A percentile compares a stretch with the other conserved stretches of the same genome.
These are phyloP conservation scores for Exserohilum turcica DNA, from an alignment of 2,329 filamentous ascomycete species.

Conservation along the genomic window DNA sequence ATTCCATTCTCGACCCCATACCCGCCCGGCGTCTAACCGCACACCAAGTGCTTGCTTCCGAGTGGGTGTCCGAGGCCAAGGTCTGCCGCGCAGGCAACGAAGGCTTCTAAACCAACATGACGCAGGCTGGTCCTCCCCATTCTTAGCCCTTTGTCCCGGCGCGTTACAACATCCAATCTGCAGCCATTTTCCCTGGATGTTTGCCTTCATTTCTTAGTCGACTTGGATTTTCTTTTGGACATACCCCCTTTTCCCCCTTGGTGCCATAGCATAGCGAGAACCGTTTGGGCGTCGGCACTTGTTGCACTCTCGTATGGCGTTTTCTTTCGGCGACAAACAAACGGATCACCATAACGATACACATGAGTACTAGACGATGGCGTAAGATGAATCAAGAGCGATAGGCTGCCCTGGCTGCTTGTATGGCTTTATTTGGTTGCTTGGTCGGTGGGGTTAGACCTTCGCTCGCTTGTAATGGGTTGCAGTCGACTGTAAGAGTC, in stretches of 20 bases:
- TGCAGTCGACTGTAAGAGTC: conserved; percentile 18
- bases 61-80: conserved; percentile 98
- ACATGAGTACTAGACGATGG: conserved; percentile 33
- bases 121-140: conserved; percentile 12
- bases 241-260: conserved; percentile 46
- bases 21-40: conserved; percentile 90
- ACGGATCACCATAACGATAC: conserved; percentile 24
- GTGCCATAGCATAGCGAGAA: conserved; percentile 45
- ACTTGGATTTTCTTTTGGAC: conserved; percentile 34
- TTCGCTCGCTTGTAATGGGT: conserved; percentile 32
- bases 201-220: conserved; percentile 28
- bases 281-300: conserved; percentile 28
- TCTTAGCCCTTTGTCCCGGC: conserved; percentile 11
- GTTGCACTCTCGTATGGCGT: conserved; percentile 32
- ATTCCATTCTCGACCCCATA: conserved; percentile 96
- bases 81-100: conserved; percentile 96
- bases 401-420: conserved; percentile 8
- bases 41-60: conserved; percentile 94
- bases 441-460: conserved; percentile 18
- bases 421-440: conserved; percentile 13
- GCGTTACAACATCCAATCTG: conserved; percentile 24
- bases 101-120: conserved; percentile 67
- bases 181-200: conserved; percentile 24
- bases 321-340: conserved; percentile 22
- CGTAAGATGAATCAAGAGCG: conserved; percentile 12